Evolutionary conservation across 495 filamentous ascomycete genomes (phyloP).

Genomic region (Penicillium pulvis): DNA sequence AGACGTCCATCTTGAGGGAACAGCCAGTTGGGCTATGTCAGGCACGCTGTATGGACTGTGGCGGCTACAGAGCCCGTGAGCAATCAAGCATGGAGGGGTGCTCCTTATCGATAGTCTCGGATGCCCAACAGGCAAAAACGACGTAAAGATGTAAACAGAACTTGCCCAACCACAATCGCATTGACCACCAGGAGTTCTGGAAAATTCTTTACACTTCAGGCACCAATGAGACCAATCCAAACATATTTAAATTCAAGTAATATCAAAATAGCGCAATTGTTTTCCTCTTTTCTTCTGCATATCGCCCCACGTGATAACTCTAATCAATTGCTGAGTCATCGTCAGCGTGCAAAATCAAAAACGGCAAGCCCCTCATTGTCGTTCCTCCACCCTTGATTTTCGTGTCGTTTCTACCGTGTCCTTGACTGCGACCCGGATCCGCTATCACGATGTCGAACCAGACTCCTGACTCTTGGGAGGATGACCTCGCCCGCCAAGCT

Average conservation of each 20-base stretch:
- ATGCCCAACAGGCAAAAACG: constrained; percentile 13
- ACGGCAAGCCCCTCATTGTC: constrained; percentile 25
- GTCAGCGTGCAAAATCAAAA: constrained; percentile 29
- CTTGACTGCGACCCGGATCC: constrained; percentile 29
- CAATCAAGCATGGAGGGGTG: constrained; percentile 25
- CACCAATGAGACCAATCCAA: neutral
- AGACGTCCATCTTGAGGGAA: constrained; percentile 68
- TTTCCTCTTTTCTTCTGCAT: constrained; percentile 7
- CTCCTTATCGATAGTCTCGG: constrained; percentile 45
- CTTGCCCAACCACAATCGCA: neutral
- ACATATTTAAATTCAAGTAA: neutral
- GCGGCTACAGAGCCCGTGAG: constrained; percentile 21
- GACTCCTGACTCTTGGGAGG: constrained; percentile 89
- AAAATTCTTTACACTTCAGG: neutral
- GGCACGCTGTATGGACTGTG: constrained; percentile 3
- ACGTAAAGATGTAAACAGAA: neutral
- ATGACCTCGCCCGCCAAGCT: constrained; percentile 86
- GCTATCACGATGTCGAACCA: constrained; percentile 70
- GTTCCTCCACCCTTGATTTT: constrained; percentile 17
- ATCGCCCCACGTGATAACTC: constrained; percentile 23
- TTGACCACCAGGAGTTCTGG: neutral
- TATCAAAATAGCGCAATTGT: neutral
- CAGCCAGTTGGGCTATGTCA: neutral
- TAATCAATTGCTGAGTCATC: constrained; percentile 44
- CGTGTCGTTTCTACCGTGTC: constrained; percentile 28